Percentiles rank a stretch among this genome's conserved stretches.
phyloP scores from a whole-genome alignment of 805 yeast species.

The Cyberlindnera euphorbiiphila region DNA sequence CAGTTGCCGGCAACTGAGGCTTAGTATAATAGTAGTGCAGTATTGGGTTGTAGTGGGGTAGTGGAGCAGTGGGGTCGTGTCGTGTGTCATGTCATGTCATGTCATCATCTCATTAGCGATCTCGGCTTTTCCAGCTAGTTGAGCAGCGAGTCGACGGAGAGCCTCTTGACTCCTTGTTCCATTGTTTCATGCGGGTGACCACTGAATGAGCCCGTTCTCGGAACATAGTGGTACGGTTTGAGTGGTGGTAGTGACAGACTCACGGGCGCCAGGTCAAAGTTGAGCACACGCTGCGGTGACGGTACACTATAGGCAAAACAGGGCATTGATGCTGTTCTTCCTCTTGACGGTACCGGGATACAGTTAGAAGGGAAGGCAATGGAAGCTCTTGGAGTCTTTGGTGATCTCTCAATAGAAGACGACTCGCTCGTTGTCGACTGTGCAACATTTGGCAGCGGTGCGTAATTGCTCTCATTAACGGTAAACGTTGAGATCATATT shows the following conservation, averaged over 20 bases:
- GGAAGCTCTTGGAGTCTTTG: constrained; percentile 1
- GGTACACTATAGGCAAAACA: not conserved
- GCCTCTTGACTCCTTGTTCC: constrained; percentile 6
- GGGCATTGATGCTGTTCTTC: not conserved
- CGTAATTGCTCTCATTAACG: not conserved
- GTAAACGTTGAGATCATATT: not conserved
- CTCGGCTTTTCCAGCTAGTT: constrained; percentile 6
- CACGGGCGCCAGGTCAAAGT: too few species aligned
- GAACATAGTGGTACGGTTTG: constrained; percentile 12
- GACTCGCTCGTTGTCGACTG: constrained; percentile 1
- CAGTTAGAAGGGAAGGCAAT: not conserved
- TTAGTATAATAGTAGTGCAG: too few species aligned
- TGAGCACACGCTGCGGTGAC: too few species aligned
- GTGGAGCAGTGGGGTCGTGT: too few species aligned
- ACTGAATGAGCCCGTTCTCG: not conserved
- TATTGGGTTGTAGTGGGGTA: too few species aligned
- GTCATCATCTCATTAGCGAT: too few species aligned
- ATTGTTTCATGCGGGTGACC: too few species aligned
- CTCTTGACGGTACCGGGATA: not conserved
- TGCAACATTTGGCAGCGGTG: not conserved
- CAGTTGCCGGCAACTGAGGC: too few species aligned
- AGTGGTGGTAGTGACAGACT: constrained; percentile 10
- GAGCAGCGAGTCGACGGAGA: constrained; percentile 16
- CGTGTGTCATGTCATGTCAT: too few species aligned
- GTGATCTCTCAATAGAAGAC: not conserved